phyloP scores from a whole-genome alignment of 805 yeast genomes.

The Schizosaccharomyces octosporus region DNA sequence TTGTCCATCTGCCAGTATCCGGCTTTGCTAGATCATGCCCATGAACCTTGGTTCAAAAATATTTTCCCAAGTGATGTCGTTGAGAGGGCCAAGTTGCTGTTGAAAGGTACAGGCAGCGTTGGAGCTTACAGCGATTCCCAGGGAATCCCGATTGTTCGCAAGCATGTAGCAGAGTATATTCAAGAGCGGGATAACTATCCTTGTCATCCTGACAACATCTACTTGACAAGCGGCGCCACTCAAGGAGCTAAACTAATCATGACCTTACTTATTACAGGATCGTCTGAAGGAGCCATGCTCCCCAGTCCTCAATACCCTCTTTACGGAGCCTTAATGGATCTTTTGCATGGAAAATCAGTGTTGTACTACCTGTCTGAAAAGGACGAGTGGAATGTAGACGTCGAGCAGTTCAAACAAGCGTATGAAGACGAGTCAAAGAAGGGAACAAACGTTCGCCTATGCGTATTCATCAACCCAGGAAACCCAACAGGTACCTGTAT shows the following conservation, averaged over 20 bases:
- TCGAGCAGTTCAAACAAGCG: conserved; percentile 32
- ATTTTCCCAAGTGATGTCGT: conserved; percentile 42
- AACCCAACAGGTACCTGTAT: conserved; percentile 91
- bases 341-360: conserved; percentile 57
- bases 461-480: conserved; percentile 92
- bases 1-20: conserved; percentile 73
- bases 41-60: conserved; percentile 8
- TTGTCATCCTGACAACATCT: conserved; percentile 48
- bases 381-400: conserved; percentile 62
- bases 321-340: conserved; percentile 79
- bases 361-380: conserved; percentile 72
- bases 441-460: conserved; percentile 43
- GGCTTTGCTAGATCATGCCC: conserved; percentile 23
- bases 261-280: conserved; percentile 42
- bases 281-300: conserved; percentile 49
- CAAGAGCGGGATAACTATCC: conserved; percentile 45
- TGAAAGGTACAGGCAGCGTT: conserved; percentile 46
- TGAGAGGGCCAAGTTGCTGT: conserved; percentile 37
- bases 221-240: conserved; percentile 83
- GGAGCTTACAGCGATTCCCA: conserved; percentile 93
- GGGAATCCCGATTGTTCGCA: conserved; percentile 50
- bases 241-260: conserved; percentile 68
- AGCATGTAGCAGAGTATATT: conserved; percentile 38
- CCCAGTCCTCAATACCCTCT: conserved; percentile 97
- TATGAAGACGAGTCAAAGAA: conserved; percentile 24